A percentile compares a stretch with the other conserved stretches of the same genome.
Conservation (phyloP, 176 grass and related monocot genomes). For the Aegilops speltoides region DNA sequence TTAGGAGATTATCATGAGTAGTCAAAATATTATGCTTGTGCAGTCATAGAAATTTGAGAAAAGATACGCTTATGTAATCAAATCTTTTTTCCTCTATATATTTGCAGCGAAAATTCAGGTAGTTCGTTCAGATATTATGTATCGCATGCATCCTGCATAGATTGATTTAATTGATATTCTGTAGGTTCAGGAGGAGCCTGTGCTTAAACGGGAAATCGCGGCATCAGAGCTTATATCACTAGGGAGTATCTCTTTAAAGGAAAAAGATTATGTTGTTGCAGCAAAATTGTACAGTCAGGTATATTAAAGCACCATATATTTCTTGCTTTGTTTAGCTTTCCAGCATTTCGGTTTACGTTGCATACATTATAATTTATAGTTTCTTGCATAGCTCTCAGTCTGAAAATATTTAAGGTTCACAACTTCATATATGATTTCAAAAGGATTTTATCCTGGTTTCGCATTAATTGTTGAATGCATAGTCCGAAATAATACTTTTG, state of each 20-base stretch:
- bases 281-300: slow-evolving; percentile 29
- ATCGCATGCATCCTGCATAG: background rate
- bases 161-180: background rate
- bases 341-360: background rate
- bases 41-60: background rate
- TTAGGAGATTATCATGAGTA: background rate
- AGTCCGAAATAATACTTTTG: background rate
- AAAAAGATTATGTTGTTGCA: slow-evolving; percentile 26
- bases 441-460: background rate
- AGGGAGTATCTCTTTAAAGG: slow-evolving; percentile 14
- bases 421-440: background rate
- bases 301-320: slow-evolving; percentile 12
- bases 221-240: slow-evolving; percentile 12
- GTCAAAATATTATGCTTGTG: background rate
- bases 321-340: background rate
- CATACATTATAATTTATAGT: background rate
- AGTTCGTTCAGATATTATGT: background rate
- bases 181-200: background rate
- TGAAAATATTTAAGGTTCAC: background rate
- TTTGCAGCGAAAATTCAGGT: background rate
- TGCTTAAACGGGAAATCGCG: background rate
- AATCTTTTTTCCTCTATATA: background rate
- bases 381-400: background rate
- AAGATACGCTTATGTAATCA: background rate
- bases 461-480: background rate